Conservation (phyloP, 23 red algal species). For the Gracilaria gracilis region DNA sequence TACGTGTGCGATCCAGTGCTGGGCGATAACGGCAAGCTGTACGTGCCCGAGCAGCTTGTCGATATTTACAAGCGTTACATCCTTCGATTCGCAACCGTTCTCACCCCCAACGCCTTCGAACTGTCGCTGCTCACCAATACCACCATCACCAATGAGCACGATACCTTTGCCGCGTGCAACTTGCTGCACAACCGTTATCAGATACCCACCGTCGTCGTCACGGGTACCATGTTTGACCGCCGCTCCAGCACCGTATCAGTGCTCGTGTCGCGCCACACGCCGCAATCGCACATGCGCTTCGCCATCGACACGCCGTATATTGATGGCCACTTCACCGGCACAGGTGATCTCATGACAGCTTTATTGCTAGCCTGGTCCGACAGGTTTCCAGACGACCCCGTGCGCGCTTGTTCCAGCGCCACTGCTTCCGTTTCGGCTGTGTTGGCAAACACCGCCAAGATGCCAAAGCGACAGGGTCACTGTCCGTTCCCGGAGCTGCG, state of each 20-base stretch:
- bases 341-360: slow-evolving; percentile 90
- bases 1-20: slow-evolving; percentile 98
- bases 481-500: slow-evolving; percentile 65
- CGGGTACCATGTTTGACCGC: slow-evolving; percentile 46
- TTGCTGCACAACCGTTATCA: slow-evolving; percentile 52
- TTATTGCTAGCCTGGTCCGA: slow-evolving; percentile 85
- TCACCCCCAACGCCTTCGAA: slow-evolving; percentile 97
- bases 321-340: slow-evolving; percentile 80
- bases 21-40: slow-evolving; percentile 90
- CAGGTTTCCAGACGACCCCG: slow-evolving; percentile 46
- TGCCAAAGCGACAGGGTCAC: not conserved
- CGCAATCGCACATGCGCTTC: slow-evolving; percentile 26
- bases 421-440: slow-evolving; percentile 80
- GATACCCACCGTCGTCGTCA: slow-evolving; percentile 73
- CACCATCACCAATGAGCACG: slow-evolving; percentile 20
- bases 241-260: slow-evolving; percentile 46
- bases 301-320: slow-evolving; percentile 65
- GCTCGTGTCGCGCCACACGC: slow-evolving; percentile 37
- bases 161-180: slow-evolving; percentile 64
- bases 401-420: slow-evolving; percentile 45
- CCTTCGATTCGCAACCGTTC: slow-evolving; percentile 65
- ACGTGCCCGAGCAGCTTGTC: slow-evolving; percentile 79
- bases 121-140: slow-evolving; percentile 69
- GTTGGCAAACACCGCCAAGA: slow-evolving; percentile 64
- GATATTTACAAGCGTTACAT: slow-evolving; percentile 73